Percentiles rank a stretch among this genome's conserved stretches.
These are phyloP conservation scores for Talaromyces proteolyticus DNA, from an alignment of 495 filamentous ascomycete species.

Conservation along the genomic window DNA sequence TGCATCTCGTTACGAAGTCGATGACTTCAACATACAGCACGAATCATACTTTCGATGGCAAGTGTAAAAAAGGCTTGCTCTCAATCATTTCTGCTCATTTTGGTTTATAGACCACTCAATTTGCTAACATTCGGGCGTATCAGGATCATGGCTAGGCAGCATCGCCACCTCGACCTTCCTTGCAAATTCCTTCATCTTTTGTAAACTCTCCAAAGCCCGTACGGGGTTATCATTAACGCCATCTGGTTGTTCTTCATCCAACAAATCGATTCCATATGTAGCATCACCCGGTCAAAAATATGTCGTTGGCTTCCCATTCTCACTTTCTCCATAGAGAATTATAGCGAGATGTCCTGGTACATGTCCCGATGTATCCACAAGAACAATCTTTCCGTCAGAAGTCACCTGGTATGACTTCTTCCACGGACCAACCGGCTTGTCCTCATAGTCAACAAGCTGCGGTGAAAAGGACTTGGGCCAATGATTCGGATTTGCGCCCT, in stretches of 20 bases:
- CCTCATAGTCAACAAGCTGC: constrained; percentile 15
- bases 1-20: too few species aligned
- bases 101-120: constrained; percentile 11
- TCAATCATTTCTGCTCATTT: too few species aligned
- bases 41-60: too few species aligned
- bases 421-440: constrained; percentile 20
- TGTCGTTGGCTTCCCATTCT: constrained; percentile 4
- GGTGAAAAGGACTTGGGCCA: constrained; percentile 22
- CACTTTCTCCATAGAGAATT: constrained; percentile 12
- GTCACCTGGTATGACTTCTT: constrained; percentile 20
- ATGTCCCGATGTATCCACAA: constrained; percentile 27
- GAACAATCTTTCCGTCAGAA: constrained; percentile 18
- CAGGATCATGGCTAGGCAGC: constrained; percentile 21
- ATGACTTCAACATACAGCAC: too few species aligned
- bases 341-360: constrained; percentile 22
- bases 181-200: constrained; percentile 22
- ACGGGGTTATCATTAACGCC: constrained; percentile 22
- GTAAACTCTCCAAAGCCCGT: constrained; percentile 16
- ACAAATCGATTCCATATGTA: constrained; percentile 18
- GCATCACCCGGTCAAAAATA: constrained; percentile 26
- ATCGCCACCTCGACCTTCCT: constrained; percentile 16
- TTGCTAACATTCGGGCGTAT: constrained; percentile 12
- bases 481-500: constrained; percentile 21
- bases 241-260: constrained; percentile 23
- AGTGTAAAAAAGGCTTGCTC: too few species aligned